phyloP scores from a whole-genome alignment of 78 protist species.

The Protostelium mycophagum region DNA sequence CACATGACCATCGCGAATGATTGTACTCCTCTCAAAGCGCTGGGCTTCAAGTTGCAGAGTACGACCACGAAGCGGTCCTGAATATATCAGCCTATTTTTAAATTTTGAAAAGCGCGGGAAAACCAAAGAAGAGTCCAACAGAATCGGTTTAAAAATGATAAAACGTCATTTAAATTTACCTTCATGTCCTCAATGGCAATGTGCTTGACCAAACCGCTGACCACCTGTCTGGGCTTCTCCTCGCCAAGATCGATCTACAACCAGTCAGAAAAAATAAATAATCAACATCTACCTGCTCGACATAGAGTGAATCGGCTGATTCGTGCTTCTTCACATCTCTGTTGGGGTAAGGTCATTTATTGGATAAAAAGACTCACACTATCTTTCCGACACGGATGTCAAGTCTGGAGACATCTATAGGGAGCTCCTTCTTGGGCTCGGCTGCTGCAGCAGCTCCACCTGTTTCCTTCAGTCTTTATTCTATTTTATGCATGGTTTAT shows the following conservation, averaged over 20 bases:
- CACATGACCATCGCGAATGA: slow-evolving; percentile 83
- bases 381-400: slow-evolving; percentile 82
- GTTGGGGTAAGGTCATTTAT: neutral
- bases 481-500: too few species aligned
- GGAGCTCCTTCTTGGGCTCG: slow-evolving; percentile 2
- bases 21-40: slow-evolving; percentile 57
- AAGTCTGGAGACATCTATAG: slow-evolving; percentile 58
- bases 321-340: slow-evolving; percentile 57
- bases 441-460: neutral
- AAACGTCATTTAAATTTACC: neutral
- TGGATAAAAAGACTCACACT: neutral
- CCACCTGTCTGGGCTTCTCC: slow-evolving; percentile 56
- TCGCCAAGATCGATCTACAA: slow-evolving; percentile 75
- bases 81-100: too few species aligned
- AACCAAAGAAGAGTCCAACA: too few species aligned
- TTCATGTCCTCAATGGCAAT: slow-evolving; percentile 50
- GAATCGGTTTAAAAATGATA: neutral
- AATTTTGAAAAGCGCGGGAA: too few species aligned
- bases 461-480: too few species aligned
- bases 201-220: slow-evolving; percentile 70
- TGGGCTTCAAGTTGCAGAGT: slow-evolving; percentile 73
- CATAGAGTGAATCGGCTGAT: slow-evolving; percentile 70
- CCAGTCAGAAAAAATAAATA: too few species aligned
- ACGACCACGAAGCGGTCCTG: slow-evolving; percentile 59
- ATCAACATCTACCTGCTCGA: slow-evolving; percentile 36